Percentiles rank a stretch among this genome's conserved stretches.
These are phyloP conservation scores for Bipolaris bicolor DNA, from an alignment of 2,329 filamentous ascomycete genomes.

Conservation along the genomic window DNA sequence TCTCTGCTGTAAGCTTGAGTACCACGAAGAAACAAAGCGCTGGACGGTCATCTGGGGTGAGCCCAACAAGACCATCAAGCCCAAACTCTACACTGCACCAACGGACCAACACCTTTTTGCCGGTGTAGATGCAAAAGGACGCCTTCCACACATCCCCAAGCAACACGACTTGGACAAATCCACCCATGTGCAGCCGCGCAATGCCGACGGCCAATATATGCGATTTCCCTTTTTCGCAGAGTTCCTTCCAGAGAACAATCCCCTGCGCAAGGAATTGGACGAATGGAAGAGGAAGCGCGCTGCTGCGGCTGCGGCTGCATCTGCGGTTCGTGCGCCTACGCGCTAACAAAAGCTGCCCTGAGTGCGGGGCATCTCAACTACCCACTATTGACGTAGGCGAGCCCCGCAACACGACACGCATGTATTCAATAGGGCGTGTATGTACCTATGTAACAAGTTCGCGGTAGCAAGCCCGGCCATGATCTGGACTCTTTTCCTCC, in stretches of 20 bases:
- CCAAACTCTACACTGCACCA: slow-evolving; percentile 21
- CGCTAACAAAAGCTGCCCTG: not conserved
- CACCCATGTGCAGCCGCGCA: slow-evolving; percentile 19
- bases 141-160: slow-evolving; percentile 9
- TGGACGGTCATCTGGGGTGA: slow-evolving; percentile 40
- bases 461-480: not conserved
- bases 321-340: too few relatives aligned
- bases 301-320: slow-evolving; percentile 5
- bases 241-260: slow-evolving; percentile 25
- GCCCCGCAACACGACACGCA: slow-evolving; percentile 15
- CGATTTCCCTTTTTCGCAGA: slow-evolving; percentile 35
- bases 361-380: slow-evolving; percentile 7
- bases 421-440: slow-evolving; percentile 17
- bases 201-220: slow-evolving; percentile 23
- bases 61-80: slow-evolving; percentile 14
- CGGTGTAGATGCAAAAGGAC: slow-evolving; percentile 35
- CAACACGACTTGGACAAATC: slow-evolving; percentile 4
- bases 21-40: slow-evolving; percentile 35
- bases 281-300: slow-evolving; percentile 29
- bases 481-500: too few relatives aligned
- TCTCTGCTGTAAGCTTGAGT: slow-evolving; percentile 52
- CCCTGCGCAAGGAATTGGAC: slow-evolving; percentile 26
- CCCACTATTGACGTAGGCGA: not conserved
- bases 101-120: slow-evolving; percentile 35
- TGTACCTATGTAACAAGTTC: not conserved